These are phyloP conservation scores for Syzygium jambos DNA, from an alignment of 345 rosid species.

Conservation along the genomic window DNA sequence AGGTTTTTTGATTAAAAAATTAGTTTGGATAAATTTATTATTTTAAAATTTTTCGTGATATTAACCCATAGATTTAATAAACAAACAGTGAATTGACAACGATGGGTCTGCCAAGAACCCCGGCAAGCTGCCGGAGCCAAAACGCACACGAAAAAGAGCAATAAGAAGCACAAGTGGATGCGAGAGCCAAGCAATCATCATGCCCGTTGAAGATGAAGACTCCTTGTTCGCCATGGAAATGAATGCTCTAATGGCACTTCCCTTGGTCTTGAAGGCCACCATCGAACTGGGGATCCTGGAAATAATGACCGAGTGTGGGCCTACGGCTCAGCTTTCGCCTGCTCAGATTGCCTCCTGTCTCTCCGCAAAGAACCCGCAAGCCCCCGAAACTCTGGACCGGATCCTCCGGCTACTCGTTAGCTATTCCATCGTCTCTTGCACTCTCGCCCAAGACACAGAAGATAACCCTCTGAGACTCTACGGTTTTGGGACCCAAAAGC, in stretches of 20 bases:
- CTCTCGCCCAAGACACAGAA: background rate
- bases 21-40: too few species aligned
- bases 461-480: slow-evolving; percentile 16
- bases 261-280: too few species aligned
- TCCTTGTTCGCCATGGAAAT: slow-evolving; percentile 8
- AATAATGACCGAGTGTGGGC: too few species aligned
- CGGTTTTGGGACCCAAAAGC: slow-evolving; percentile 22
- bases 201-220: slow-evolving; percentile 3
- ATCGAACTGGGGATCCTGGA: too few species aligned
- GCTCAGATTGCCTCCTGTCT: slow-evolving; percentile 25
- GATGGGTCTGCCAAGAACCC: too few species aligned
- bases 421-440: slow-evolving; percentile 19
- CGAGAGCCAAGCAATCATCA: background rate
- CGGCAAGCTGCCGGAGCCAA: too few species aligned
- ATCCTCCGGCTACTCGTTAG: slow-evolving; percentile 39
- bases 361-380: slow-evolving; percentile 26
- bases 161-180: background rate
- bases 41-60: too few species aligned
- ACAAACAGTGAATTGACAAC: too few species aligned
- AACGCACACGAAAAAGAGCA: too few species aligned
- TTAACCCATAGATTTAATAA: too few species aligned
- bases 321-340: slow-evolving; percentile 20
- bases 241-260: too few species aligned
- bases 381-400: slow-evolving; percentile 29
- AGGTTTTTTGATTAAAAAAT: too few species aligned